A percentile compares a stretch with the other conserved stretches of the same genome.
Conservation (phyloP, 2,329 filamentous ascomycete genomes). For the Monilinia fructigena region DNA sequence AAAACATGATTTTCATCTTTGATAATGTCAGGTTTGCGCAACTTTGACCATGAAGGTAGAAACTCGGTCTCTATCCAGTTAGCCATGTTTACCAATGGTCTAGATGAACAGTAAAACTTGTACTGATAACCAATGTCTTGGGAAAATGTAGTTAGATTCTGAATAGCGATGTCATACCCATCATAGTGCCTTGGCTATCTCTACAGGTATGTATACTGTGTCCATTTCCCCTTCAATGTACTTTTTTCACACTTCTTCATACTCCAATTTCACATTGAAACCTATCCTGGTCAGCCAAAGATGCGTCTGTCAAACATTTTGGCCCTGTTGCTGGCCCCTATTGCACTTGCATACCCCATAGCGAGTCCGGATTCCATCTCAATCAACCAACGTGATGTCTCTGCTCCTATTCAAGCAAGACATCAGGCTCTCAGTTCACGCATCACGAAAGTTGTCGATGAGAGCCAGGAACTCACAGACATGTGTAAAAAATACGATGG, state of each 20-base stretch:
- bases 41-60: not conserved
- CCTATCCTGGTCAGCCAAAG: not conserved
- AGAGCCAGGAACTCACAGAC: not conserved
- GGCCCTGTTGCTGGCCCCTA: slow-evolving; percentile 4
- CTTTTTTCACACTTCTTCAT: not conserved
- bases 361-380: not conserved
- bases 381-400: not conserved
- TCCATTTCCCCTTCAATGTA: not conserved
- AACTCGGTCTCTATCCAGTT: not conserved
- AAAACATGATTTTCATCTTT: not conserved
- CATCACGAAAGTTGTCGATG: not conserved
- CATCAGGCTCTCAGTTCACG: not conserved
- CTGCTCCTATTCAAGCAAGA: not conserved
- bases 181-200: not conserved
- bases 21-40: not conserved
- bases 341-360: not conserved
- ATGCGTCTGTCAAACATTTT: slow-evolving; percentile 5
- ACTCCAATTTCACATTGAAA: not conserved
- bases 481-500: not conserved
- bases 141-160: not conserved
- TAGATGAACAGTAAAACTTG: not conserved
- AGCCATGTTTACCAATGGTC: not conserved
- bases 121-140: not conserved
- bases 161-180: not conserved
- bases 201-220: not conserved